Percentiles rank a stretch among this genome's conserved stretches.
Evolutionary conservation across 495 filamentous ascomycete species (phyloP).

Genomic region (Lasiosphaeris hirsuta): DNA sequence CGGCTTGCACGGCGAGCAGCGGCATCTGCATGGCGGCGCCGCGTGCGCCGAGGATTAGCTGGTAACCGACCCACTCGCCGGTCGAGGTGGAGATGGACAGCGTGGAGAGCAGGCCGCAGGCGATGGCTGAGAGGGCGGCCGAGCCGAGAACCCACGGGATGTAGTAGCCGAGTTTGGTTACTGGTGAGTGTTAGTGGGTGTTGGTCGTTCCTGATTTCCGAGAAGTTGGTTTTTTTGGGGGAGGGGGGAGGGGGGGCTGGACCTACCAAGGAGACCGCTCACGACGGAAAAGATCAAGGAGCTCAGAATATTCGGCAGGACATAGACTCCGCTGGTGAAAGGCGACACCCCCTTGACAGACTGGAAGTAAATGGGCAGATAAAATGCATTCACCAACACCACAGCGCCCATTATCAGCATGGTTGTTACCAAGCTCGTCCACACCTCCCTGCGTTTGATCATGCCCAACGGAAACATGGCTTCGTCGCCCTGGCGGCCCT

Average conservation of each 20-base stretch:
- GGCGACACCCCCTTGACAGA: conserved; percentile 50
- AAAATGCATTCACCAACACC: conserved; percentile 59
- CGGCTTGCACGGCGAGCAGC: conserved; percentile 45
- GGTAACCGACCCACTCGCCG: conserved; percentile 49
- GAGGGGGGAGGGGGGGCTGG: too few species aligned
- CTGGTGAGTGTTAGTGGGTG: not conserved
- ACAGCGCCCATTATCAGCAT: conserved; percentile 44
- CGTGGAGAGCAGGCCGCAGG: conserved; percentile 39
- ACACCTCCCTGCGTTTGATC: conserved; percentile 54
- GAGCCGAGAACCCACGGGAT: conserved; percentile 23
- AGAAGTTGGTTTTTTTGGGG: too few species aligned
- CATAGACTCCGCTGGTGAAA: conserved; percentile 48
- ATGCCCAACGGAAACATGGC: conserved; percentile 47
- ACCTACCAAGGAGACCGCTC: conserved; percentile 40
- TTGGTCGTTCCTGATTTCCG: too few species aligned
- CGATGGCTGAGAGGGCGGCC: conserved; percentile 24
- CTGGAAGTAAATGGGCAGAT: conserved; percentile 65
- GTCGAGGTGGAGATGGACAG: conserved; percentile 27
- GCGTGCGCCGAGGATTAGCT: conserved; percentile 43
- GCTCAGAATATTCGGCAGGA: conserved; percentile 43
- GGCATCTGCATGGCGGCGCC: conserved; percentile 27
- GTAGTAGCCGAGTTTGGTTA: conserved; percentile 23
- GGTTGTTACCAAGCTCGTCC: conserved; percentile 43
- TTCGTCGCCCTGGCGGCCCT: conserved; percentile 36
- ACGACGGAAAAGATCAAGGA: conserved; percentile 37